phyloP scores from a whole-genome alignment of 2,329 filamentous ascomycete genomes.

The Passalora sequoiae region DNA sequence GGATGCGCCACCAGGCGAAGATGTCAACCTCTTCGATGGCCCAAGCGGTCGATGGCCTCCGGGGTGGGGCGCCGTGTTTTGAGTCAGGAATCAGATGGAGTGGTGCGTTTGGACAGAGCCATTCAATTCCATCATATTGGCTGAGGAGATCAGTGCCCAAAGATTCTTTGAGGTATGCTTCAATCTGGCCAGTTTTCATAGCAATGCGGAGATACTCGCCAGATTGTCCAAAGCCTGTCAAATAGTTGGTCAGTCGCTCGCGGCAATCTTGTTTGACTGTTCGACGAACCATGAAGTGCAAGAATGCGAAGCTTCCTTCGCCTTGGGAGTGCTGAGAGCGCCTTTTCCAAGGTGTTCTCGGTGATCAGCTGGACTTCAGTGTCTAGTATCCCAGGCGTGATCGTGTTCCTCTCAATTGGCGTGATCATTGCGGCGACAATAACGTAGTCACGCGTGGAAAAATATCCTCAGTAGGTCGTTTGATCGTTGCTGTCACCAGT shows the following conservation, averaged over 20 bases:
- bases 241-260: background rate
- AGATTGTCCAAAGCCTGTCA: constrained; percentile 17
- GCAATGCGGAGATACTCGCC: constrained; percentile 18
- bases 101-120: constrained; percentile 16
- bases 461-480: no score
- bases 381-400: background rate
- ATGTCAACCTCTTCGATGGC: constrained; percentile 15
- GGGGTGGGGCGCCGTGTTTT: constrained; percentile 3
- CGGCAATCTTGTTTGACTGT: background rate
- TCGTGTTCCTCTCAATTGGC: background rate
- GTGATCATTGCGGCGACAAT: background rate
- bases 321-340: background rate
- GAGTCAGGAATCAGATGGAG: constrained; percentile 15
- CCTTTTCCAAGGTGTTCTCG: background rate
- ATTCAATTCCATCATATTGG: constrained; percentile 17
- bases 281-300: constrained; percentile 7
- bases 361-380: constrained; percentile 3
- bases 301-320: constrained; percentile 7
- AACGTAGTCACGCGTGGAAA: no score
- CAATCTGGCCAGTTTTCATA: constrained; percentile 15
- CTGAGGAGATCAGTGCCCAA: constrained; percentile 9
- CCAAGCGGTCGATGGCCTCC: constrained; percentile 1
- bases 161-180: constrained; percentile 11
- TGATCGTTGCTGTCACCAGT: no score
- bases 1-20: constrained; percentile 16